Percentiles rank a stretch among this genome's conserved stretches.
phyloP scores from a whole-genome alignment of 331 rosid species.

The Ulmus americana region DNA sequence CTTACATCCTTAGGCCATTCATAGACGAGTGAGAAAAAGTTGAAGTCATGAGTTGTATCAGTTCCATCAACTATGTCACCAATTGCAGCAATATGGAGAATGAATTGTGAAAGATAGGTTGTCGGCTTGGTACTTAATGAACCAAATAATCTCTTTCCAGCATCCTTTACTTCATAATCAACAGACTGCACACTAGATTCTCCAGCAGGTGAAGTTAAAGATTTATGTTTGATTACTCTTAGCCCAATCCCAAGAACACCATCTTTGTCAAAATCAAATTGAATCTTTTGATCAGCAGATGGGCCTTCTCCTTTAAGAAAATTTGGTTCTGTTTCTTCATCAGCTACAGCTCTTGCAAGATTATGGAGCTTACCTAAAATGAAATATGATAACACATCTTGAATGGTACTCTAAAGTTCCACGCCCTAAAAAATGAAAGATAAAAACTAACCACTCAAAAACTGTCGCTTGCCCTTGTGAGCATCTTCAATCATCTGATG shows the following conservation, averaged over 20 bases:
- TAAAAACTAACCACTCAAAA: conserved; percentile 70
- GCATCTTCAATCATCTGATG: conserved; percentile 99
- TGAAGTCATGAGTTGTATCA: conserved; percentile 96
- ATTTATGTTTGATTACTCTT: conserved; percentile 57
- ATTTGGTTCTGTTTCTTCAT: conserved; percentile 78
- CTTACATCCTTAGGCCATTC: conserved; percentile 99
- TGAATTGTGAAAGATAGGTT: conserved; percentile 83
- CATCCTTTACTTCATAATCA: conserved; percentile 72
- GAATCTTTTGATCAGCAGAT: conserved; percentile 54
- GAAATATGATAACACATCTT: conserved; percentile 20
- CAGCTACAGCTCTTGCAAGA: conserved; percentile 95
- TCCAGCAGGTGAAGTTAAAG: conserved; percentile 45
- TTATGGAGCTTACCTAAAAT: conserved; percentile 90
- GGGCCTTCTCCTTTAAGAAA: conserved; percentile 60
- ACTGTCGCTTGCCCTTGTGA: conserved; percentile 85
- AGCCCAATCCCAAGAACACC: conserved; percentile 82
- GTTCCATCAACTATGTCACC: conserved; percentile 98
- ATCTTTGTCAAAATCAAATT: conserved; percentile 53
- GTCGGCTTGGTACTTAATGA: conserved; percentile 72
- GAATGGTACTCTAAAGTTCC: conserved; percentile 1
- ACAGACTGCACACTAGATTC: conserved; percentile 49
- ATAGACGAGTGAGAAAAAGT: conserved; percentile 80
- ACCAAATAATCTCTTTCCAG: conserved; percentile 76
- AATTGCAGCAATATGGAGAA: conserved; percentile 91
- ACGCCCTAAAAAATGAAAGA: conserved; percentile 7